A percentile compares a stretch with the other conserved stretches of the same genome.
phyloP scores from a whole-genome alignment of 1,139 yeast genomes.

The Sugiyamaella sp. region DNA sequence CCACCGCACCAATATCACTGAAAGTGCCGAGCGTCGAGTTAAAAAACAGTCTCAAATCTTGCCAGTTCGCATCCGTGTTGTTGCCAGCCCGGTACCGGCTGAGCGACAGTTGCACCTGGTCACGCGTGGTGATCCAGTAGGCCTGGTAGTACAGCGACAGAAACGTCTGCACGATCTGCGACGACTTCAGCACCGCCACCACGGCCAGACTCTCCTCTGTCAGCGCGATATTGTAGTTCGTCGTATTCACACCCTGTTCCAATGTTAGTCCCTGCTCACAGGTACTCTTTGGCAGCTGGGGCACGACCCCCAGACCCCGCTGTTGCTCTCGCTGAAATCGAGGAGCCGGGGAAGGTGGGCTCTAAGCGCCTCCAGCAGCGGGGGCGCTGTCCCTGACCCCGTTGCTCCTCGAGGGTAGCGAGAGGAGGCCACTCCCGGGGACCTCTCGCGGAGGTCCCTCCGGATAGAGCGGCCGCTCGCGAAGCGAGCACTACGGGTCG shows the following conservation, averaged over 20 bases:
- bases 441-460: slow-evolving; percentile 7
- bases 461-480: neutral
- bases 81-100: slow-evolving; percentile 74
- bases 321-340: too few species aligned
- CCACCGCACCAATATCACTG: slow-evolving; percentile 57
- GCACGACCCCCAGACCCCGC: neutral
- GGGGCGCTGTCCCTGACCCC: neutral
- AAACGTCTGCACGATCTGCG: slow-evolving; percentile 73
- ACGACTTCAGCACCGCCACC: slow-evolving; percentile 77
- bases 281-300: neutral
- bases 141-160: slow-evolving; percentile 69
- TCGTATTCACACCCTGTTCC: slow-evolving; percentile 68
- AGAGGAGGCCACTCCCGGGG: too few species aligned
- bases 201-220: slow-evolving; percentile 74
- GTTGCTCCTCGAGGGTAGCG: neutral
- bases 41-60: slow-evolving; percentile 55
- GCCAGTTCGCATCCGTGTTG: slow-evolving; percentile 53
- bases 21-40: slow-evolving; percentile 48
- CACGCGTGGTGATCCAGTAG: slow-evolving; percentile 66
- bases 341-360: too few species aligned
- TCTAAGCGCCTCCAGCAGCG: neutral
- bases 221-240: slow-evolving; percentile 60
- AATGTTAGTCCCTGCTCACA: slow-evolving; percentile 7
- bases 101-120: slow-evolving; percentile 61
- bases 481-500: too few species aligned